Base-by-base conservation (phyloP, 2,329 filamentous ascomycete species). In the Arthrinium phaeospermum region DNA sequence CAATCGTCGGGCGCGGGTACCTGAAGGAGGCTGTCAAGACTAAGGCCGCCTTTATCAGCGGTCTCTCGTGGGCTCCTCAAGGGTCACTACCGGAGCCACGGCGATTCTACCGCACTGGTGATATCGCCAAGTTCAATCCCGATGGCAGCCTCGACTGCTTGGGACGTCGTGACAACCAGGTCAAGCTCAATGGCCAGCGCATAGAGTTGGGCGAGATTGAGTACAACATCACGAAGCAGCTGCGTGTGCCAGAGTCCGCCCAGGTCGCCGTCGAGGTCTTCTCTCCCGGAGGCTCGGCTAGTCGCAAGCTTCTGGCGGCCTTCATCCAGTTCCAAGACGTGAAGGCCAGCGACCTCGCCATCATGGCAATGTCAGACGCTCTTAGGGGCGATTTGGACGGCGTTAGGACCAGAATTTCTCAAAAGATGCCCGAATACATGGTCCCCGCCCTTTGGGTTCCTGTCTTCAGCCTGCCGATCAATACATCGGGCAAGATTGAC, bases 241-340 rank as follows among this genome's bases (percentile, higher is more conserved):
- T 64, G 19, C 6, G 19, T 3, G 34, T 41, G 2, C 57, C 57
- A 0, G 57, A 64, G 4, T 64, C 57, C 24, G 67, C 67, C 0
- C 67, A 47, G 41, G 67, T 68, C 67, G 41, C 67, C 14, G 67
- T 68, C 41, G 67, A 68, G 12, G 45, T 68, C n/a, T 45, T 47
- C 67, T 46, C 67, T 6, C 37, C 37, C 4, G 47, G 37, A 51
- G 68, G 30, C 19, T 46, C 41, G 7, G 41, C 41, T n/a, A 47
- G 27, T 19, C 67, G 41, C 41, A 47, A 68, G 41, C n/a, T 34
- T 3, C 78, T 89, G 22, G 84, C 87, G 4, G 84, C 85, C 0
- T 86, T 87, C 71, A 77, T 84, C 16, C 41, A 46, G 19, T 68
- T 68, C 22, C 67, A 45, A 13, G 75, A 79, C 2, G 78, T 78